Evolutionary conservation across 2,329 filamentous ascomycete species (phyloP).

Genomic region (Westerdykella ornata): DNA sequence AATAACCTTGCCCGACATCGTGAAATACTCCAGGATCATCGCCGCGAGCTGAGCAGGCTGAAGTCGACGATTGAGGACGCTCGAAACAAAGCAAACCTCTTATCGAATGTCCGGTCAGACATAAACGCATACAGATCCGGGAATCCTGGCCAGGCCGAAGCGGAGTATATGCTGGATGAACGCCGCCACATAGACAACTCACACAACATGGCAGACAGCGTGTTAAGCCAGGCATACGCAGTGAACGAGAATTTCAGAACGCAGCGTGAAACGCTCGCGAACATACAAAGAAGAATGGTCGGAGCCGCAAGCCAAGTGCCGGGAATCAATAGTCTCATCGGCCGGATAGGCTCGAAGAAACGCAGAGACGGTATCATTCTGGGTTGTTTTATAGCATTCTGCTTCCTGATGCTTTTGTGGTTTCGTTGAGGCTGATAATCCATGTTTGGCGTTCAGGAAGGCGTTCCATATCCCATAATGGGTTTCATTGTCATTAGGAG

Average conservation of each 20-base stretch:
- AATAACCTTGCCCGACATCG: constrained; percentile 89
- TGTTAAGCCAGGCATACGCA: constrained; percentile 91
- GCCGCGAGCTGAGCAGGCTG: constrained; percentile 71
- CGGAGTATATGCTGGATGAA: constrained; percentile 96
- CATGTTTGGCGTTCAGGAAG: constrained; percentile 18
- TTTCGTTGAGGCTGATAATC: constrained; percentile 24
- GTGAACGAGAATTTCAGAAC: constrained; percentile 85
- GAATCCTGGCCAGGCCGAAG: constrained; percentile 77
- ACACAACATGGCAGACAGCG: constrained; percentile 80
- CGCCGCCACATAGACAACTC: constrained; percentile 78
- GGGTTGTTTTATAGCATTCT: constrained; percentile 83
- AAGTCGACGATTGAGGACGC: constrained; percentile 66
- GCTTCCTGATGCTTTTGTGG: constrained; percentile 76
- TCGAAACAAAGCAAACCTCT: constrained; percentile 80
- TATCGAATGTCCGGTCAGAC: constrained; percentile 84
- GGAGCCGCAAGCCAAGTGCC: constrained; percentile 85
- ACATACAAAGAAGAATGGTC: constrained; percentile 85
- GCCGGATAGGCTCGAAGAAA: constrained; percentile 89
- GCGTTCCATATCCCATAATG: constrained; percentile 21
- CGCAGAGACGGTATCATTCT: constrained; percentile 91
- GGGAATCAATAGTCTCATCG: constrained; percentile 85
- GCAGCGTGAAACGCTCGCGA: constrained; percentile 81
- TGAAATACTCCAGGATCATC: constrained; percentile 82
- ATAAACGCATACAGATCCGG: constrained; percentile 80
- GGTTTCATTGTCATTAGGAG: constrained; percentile 11